Conservation (phyloP, 768 basidiomycete genomes). For the Solioccasus polychromus region DNA sequence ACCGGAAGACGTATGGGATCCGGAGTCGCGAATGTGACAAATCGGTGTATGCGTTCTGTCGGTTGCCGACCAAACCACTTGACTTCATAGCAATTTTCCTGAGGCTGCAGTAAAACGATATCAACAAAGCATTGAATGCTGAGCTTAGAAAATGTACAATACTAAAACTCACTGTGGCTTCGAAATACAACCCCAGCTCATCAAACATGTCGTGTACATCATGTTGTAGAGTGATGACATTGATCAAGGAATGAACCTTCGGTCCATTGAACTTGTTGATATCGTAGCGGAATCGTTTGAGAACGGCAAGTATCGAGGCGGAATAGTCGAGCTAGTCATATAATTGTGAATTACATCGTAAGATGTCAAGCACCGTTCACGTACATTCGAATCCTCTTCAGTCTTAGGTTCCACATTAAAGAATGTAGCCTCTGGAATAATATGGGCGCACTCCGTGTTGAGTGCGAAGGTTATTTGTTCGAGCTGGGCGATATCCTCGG, state of each 20-base stretch:
- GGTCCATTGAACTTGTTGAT: slow-evolving; percentile 1
- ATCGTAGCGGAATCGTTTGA: slow-evolving; percentile 4
- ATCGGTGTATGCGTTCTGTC: neutral
- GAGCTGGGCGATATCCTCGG: neutral
- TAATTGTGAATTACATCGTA: neutral
- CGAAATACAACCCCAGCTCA: slow-evolving; percentile 3
- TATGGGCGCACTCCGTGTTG: slow-evolving; percentile 1
- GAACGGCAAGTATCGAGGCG: slow-evolving; percentile 1
- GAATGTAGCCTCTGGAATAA: slow-evolving; percentile 5
- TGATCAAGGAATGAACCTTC: slow-evolving; percentile 7
- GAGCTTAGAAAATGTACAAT: neutral
- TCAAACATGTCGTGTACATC: slow-evolving; percentile 1
- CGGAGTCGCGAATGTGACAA: slow-evolving; percentile 3
- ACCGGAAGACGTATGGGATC: slow-evolving; percentile 11
- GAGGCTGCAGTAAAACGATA: neutral
- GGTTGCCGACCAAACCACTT: neutral
- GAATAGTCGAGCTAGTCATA: slow-evolving; percentile 5
- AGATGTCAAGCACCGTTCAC: neutral
- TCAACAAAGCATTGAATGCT: neutral
- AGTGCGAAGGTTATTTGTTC: neutral
- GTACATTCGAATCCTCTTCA: neutral
- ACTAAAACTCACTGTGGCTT: slow-evolving; percentile 4
- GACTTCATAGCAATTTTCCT: slow-evolving; percentile 5
- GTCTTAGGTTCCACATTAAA: neutral
- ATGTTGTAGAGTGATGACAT: neutral